phyloP scores from a whole-genome alignment of 345 rosid genomes.

The Psidium guajava region DNA sequence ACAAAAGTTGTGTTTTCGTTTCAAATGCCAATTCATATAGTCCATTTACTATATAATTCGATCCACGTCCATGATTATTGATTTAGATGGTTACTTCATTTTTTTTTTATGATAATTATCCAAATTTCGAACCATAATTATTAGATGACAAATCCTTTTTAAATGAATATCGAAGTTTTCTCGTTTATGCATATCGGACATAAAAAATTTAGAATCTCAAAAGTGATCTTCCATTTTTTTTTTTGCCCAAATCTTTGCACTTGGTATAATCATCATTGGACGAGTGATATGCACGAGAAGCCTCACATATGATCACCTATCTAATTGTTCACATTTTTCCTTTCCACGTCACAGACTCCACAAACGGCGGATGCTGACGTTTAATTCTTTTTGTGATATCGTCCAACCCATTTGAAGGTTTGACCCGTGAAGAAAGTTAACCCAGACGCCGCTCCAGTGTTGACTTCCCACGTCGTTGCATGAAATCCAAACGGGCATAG shows the following conservation, averaged over 20 bases:
- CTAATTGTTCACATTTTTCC: not conserved
- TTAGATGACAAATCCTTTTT: not conserved
- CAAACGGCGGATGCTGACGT: not conserved
- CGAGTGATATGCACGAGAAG: not conserved
- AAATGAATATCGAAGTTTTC: not conserved
- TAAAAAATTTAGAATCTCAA: not conserved
- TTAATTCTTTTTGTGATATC: not conserved
- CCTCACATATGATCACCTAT: not conserved
- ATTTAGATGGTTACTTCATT: not conserved
- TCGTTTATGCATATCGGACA: not conserved
- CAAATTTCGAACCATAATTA: not conserved
- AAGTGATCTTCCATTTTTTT: no score
- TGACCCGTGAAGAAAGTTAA: not conserved
- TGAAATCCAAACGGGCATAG: not conserved
- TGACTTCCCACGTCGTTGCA: not conserved
- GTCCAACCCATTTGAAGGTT: not conserved
- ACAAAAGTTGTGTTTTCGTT: not conserved
- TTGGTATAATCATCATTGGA: not conserved
- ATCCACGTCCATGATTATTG: not conserved
- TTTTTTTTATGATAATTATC: not conserved
- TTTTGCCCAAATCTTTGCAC: not conserved
- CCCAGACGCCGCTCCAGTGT: not conserved
- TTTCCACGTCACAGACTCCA: not conserved
- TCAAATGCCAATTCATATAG: not conserved
- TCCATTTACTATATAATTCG: not conserved